Percentiles rank a stretch among this genome's conserved stretches.
Evolutionary conservation across 805 yeast genomes (phyloP).

Genomic region (Komagataella ulmi): DNA sequence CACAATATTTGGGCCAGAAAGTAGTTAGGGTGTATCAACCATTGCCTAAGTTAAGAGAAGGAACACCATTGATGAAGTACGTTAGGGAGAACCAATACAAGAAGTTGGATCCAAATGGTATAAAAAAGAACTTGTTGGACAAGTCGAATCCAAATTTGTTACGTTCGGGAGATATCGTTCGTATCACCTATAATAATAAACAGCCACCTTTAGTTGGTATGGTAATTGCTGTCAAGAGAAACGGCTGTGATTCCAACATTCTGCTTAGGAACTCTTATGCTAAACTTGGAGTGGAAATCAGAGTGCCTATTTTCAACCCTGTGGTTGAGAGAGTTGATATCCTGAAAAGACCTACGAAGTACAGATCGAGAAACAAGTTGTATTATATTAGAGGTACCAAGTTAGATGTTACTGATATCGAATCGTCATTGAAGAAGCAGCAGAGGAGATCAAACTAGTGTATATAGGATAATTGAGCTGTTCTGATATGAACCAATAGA

Average conservation of each 20-base stretch:
- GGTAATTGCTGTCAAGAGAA: conserved; percentile 63
- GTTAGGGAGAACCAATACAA: conserved; percentile 37
- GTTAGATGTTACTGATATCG: conserved; percentile 65
- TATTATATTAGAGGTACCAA: conserved; percentile 77
- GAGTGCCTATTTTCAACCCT: conserved; percentile 75
- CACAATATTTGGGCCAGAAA: not conserved
- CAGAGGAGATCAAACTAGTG: not conserved
- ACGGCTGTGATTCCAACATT: conserved; percentile 61
- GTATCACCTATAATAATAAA: conserved; percentile 49
- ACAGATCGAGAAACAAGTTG: conserved; percentile 73
- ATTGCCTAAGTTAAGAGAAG: conserved; percentile 32
- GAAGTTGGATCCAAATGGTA: conserved; percentile 60
- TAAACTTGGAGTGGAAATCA: conserved; percentile 74
- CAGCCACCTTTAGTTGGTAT: conserved; percentile 67
- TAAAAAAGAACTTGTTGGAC: conserved; percentile 43
- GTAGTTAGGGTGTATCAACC: conserved; percentile 28
- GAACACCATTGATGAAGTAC: conserved; percentile 28
- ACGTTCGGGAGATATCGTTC: conserved; percentile 72
- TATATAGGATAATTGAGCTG: not conserved
- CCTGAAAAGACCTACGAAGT: conserved; percentile 57
- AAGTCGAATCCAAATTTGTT: conserved; percentile 33
- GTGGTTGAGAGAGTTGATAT: conserved; percentile 65
- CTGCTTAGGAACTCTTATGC: conserved; percentile 71
- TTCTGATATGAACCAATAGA: not conserved
- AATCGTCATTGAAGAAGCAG: conserved; percentile 8